Conservation (phyloP, 371 early-diverging fungal species). For the Fennellomyces sp. region DNA sequence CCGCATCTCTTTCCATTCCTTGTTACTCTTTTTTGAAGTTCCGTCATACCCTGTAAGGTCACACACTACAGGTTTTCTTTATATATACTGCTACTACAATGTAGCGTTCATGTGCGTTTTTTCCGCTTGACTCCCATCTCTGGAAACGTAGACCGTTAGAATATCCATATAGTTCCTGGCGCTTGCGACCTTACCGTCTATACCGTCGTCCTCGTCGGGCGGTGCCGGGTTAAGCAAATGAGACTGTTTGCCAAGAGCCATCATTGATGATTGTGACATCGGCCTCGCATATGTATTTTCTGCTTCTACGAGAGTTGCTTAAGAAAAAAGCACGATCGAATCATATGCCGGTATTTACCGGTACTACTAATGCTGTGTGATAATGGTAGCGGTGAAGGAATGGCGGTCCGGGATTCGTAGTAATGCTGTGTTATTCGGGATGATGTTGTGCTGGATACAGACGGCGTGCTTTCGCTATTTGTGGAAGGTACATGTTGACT, state of each 20-base stretch:
- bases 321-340: no score
- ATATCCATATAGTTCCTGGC: not conserved
- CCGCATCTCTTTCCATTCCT: not conserved
- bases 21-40: not conserved
- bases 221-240: slow-evolving; percentile 30
- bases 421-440: no score
- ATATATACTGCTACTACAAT: not conserved
- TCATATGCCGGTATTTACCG: no score
- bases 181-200: not conserved
- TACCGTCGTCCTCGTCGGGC: not conserved
- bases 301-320: no score
- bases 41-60: not conserved
- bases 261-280: slow-evolving; percentile 22
- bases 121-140: not conserved
- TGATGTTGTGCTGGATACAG: no score
- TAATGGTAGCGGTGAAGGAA: no score
- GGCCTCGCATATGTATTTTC: not conserved
- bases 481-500: no score
- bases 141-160: not conserved
- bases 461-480: no score
- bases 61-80: not conserved
- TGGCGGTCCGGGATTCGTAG: no score
- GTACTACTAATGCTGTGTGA: no score
- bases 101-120: not conserved
- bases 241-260: slow-evolving; percentile 36